A percentile compares a stretch with the other conserved stretches of the same genome.
These are phyloP conservation scores for Nakataea oryzae DNA, from an alignment of 2,329 filamentous ascomycete species.

Conservation along the genomic window DNA sequence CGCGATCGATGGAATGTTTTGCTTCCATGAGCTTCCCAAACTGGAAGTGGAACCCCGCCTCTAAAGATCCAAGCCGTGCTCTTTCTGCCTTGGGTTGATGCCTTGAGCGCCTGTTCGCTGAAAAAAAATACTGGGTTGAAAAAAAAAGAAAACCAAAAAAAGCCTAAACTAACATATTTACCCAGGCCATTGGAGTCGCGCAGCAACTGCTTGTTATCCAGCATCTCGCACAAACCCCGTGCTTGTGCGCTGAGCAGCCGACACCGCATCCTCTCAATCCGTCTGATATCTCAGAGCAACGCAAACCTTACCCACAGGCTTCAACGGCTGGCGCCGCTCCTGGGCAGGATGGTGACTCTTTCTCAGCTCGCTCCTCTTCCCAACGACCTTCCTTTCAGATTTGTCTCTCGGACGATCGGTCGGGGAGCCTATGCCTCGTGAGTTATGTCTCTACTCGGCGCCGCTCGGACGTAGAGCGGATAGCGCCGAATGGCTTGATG, in stretches of 20 bases:
- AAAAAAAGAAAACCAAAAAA: neutral
- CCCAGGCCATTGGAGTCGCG: neutral
- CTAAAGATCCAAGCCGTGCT: constrained; percentile 18
- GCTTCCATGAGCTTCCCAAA: neutral
- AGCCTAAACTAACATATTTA: neutral
- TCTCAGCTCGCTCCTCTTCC: constrained; percentile 87
- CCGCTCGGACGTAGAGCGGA: neutral
- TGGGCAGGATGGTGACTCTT: neutral
- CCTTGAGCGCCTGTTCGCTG: neutral
- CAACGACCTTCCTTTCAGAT: constrained; percentile 75
- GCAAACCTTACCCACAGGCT: constrained; percentile 36
- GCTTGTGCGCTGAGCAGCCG: no score
- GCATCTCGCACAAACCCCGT: neutral
- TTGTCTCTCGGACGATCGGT: constrained; percentile 93
- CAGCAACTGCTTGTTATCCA: neutral
- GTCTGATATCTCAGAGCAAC: neutral
- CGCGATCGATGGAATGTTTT: neutral
- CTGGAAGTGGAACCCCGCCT: neutral
- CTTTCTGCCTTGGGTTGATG: neutral
- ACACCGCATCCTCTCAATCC: neutral
- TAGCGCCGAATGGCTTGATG: neutral
- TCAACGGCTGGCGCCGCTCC: neutral
- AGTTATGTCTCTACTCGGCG: constrained; percentile 14
- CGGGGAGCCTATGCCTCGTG: constrained; percentile 96
- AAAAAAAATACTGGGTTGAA: neutral